phyloP scores from a whole-genome alignment of 2,329 filamentous ascomycete genomes.

The Rutstroemia sp. region DNA sequence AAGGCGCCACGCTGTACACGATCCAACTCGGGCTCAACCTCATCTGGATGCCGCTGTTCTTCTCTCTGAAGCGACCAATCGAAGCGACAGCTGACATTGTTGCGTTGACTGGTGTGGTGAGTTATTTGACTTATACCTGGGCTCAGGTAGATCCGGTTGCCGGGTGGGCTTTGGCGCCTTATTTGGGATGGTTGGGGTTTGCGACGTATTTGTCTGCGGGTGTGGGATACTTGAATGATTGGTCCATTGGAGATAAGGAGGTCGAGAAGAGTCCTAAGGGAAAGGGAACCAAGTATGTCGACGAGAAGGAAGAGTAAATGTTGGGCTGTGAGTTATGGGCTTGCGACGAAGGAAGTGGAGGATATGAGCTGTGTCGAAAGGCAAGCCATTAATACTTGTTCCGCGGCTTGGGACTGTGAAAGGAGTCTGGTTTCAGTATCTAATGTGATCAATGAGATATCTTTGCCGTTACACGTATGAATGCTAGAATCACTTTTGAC shows the following conservation, averaged over 20 bases:
- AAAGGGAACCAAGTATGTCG: slow-evolving; percentile 27
- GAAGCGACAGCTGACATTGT: slow-evolving; percentile 71
- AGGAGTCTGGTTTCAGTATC: no score
- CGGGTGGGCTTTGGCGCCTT: slow-evolving; percentile 70
- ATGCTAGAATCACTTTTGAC: no score
- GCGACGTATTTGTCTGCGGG: slow-evolving; percentile 76
- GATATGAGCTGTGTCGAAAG: no score
- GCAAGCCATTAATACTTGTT: no score
- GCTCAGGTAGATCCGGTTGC: slow-evolving; percentile 64
- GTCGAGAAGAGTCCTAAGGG: slow-evolving; percentile 19
- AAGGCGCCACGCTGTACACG: slow-evolving; percentile 74
- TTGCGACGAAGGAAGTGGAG: no score
- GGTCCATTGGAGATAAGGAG: slow-evolving; percentile 44
- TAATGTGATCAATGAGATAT: no score
- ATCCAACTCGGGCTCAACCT: slow-evolving; percentile 81
- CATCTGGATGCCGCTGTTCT: slow-evolving; percentile 90
- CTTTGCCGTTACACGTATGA: no score
- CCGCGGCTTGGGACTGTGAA: no score
- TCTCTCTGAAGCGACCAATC: slow-evolving; percentile 64
- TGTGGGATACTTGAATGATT: slow-evolving; percentile 60
- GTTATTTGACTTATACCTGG: slow-evolving; percentile 71
- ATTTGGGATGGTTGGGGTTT: slow-evolving; percentile 79
- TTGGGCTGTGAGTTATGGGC: background rate
- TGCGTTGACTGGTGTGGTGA: slow-evolving; percentile 62
- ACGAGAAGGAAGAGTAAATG: slow-evolving; percentile 23